Evolutionary conservation across 2,329 filamentous ascomycete genomes (phyloP), one percentile per base, ranked within the genome.

Genomic region (Plenodomus lindquistii): DNA sequence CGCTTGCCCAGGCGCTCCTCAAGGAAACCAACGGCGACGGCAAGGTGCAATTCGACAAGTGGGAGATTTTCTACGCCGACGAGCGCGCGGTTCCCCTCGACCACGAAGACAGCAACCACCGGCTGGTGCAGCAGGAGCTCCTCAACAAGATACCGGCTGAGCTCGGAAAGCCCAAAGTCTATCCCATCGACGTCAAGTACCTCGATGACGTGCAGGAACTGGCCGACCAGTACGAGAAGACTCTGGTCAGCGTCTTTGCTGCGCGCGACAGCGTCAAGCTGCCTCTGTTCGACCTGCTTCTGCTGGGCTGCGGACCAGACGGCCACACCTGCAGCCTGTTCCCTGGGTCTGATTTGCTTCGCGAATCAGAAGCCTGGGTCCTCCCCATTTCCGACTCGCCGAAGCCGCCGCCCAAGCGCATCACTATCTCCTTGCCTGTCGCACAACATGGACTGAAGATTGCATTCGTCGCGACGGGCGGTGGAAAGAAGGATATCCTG

Each of bases 61-160:
- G 94, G 94, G 89, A 97, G 67, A 90, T 99, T 69, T 99, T 97
- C 81, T 97, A 97, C 75, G 93, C 93, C 69, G 94, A 99, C 72
- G 94, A 99, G 81, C 89, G 94, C 67, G 90, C 90, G 62, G 94
- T 97, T 44, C 89, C 94, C 18, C 86, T 97, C 61, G 86, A 94
- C 73, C 88, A 97, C 76, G 82, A 85, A 59, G 93, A 99, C 78
- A 96, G 91, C 78, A 99, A 97, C 78, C 96, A 97, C 77, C 85
- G 79, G 52, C 84, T 97, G 37, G 77, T 97, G 61, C 94, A 96
- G 79, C 79, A 85, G 40, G 91, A 97, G 76, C 81, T 97, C 42
- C 80, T 99, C 54, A 87, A 92, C 77, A 93, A 95, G 78, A 88
- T 97, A 55, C 91, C 92, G 36, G 74, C 79, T 38, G 81, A 81